phyloP scores from a whole-genome alignment of 177 flowering plant genomes.

The Vitis hybrid region DNA sequence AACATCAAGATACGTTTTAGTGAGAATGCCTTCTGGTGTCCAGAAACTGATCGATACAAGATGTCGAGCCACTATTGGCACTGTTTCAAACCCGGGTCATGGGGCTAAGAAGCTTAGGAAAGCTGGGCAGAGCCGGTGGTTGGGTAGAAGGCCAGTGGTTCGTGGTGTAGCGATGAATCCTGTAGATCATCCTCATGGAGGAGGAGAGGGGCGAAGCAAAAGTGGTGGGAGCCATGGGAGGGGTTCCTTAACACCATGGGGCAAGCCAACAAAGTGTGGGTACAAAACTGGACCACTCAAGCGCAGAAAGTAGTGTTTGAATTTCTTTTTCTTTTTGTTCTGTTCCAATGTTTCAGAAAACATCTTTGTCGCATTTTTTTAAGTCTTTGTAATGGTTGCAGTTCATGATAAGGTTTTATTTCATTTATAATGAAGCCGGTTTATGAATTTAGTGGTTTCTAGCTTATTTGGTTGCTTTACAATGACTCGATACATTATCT shows the following conservation, averaged over 20 bases:
- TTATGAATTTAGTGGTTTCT: too few relatives aligned
- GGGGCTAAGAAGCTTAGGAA: conserved; percentile 36
- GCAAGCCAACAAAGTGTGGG: conserved; percentile 50
- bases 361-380: not conserved
- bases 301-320: conserved; percentile 19
- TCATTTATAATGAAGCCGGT: too few relatives aligned
- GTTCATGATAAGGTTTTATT: too few relatives aligned
- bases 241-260: conserved; percentile 45
- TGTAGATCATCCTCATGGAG: conserved; percentile 60
- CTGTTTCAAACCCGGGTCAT: conserved; percentile 38
- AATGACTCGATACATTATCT: too few relatives aligned
- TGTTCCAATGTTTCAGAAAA: too few relatives aligned
- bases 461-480: too few relatives aligned
- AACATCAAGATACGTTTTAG: conserved; percentile 20
- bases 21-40: conserved; percentile 40
- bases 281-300: conserved; percentile 38
- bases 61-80: conserved; percentile 46
- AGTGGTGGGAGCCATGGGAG: conserved; percentile 44
- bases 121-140: conserved; percentile 54
- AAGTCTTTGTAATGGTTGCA: not conserved
- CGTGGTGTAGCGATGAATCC: conserved; percentile 65
- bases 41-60: conserved; percentile 35
- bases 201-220: conserved; percentile 56
- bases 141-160: conserved; percentile 44
- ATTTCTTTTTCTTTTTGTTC: too few relatives aligned